Percentiles rank a stretch among this genome's conserved stretches.
These are phyloP conservation scores for Phalaenopsis aphrodite DNA, from an alignment of 106 monocot species.

Conservation along the genomic window DNA sequence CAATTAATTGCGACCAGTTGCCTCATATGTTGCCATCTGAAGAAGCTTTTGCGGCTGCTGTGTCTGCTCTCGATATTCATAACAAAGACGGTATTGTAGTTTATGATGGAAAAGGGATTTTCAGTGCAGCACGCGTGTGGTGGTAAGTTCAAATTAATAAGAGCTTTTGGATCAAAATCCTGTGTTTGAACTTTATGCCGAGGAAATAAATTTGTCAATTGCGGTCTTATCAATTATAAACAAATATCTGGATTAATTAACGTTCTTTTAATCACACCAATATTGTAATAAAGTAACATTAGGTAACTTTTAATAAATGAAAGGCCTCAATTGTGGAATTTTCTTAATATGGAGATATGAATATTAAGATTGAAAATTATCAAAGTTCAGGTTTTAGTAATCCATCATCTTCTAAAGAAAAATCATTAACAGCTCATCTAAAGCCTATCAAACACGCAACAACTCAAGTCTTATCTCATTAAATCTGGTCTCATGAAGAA, in stretches of 20 bases:
- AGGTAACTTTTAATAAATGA: no score
- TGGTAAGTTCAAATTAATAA: slow-evolving; percentile 51
- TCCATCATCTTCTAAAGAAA: no score
- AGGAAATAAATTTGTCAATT: not conserved
- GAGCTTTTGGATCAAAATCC: not conserved
- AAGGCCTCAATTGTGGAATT: no score
- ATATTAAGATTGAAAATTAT: no score
- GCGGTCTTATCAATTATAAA: not conserved
- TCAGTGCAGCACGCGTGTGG: slow-evolving; percentile 98
- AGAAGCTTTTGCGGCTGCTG: slow-evolving; percentile 91
- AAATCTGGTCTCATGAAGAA: no score
- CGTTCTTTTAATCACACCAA: no score
- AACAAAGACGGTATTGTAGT: slow-evolving; percentile 85
- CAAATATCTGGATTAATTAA: not conserved
- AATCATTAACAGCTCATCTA: no score
- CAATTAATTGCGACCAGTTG: slow-evolving; percentile 37
- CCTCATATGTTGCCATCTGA: slow-evolving; percentile 98
- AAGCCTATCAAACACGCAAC: no score
- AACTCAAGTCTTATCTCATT: no score
- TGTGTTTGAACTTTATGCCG: not conserved
- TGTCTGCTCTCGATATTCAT: slow-evolving; percentile 89
- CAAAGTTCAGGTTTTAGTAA: no score
- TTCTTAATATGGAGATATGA: no score
- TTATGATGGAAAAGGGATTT: slow-evolving; percentile 98
- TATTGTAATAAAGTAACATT: no score